A percentile compares a stretch with the other conserved stretches of the same genome.
These are phyloP conservation scores for Aspergillus ellipticus DNA, from an alignment of 495 filamentous ascomycete genomes.

Conservation along the genomic window DNA sequence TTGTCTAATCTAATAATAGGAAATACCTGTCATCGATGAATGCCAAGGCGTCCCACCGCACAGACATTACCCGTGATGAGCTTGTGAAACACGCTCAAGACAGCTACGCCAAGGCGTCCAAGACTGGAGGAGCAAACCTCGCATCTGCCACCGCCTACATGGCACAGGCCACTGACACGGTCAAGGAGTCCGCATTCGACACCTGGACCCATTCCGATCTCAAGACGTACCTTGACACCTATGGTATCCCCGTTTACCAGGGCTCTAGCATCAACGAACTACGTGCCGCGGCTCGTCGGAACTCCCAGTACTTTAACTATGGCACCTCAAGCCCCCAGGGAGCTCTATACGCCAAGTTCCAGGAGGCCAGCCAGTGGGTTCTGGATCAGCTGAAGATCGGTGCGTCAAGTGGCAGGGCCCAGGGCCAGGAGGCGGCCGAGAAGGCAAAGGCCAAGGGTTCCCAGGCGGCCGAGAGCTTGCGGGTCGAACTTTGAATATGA, in stretches of 20 bases:
- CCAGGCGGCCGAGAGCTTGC: background rate
- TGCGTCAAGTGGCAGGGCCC: conserved; percentile 58
- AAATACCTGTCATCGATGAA: conserved; percentile 67
- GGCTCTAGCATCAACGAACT: conserved; percentile 64
- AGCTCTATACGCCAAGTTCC: conserved; percentile 62
- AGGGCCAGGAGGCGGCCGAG: conserved; percentile 50
- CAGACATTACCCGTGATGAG: conserved; percentile 66
- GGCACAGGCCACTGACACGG: conserved; percentile 60
- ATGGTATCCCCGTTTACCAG: conserved; percentile 71
- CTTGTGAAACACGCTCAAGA: conserved; percentile 68
- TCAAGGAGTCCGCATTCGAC: conserved; percentile 69
- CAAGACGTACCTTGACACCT: conserved; percentile 77
- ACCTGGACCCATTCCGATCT: conserved; percentile 79
- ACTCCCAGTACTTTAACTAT: conserved; percentile 73
- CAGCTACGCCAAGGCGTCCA: conserved; percentile 66
- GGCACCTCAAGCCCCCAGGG: conserved; percentile 63
- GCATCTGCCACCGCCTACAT: conserved; percentile 74
- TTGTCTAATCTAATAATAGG: conserved; percentile 35
- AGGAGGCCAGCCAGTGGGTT: conserved; percentile 58
- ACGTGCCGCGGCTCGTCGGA: conserved; percentile 63
- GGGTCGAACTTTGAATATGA: background rate
- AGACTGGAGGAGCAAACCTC: conserved; percentile 61
- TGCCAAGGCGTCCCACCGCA: conserved; percentile 61
- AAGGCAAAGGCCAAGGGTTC: conserved; percentile 25
- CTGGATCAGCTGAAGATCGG: conserved; percentile 58